Base-by-base conservation (phyloP, 2,329 filamentous ascomycete species). In the Nigrograna mackinnonii region DNA sequence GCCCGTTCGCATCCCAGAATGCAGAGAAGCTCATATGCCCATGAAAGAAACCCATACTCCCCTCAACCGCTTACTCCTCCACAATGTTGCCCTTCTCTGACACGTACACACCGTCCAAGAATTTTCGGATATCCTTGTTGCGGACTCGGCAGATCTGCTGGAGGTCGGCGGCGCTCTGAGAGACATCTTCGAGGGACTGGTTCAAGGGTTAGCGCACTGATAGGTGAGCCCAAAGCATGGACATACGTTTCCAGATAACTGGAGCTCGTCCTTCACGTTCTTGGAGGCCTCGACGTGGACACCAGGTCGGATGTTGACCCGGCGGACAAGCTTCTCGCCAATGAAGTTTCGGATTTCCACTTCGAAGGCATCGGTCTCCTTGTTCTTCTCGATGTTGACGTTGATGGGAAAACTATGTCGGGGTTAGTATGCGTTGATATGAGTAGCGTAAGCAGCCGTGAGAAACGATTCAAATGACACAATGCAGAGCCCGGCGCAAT, bases 51-150 rank as follows among this genome's bases (percentile, higher is more conserved):
- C 54, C 64, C 60, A 45, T 59, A 64, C 55, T 58, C 60, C 61
- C 47, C 41, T 46, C 43, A 51, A 52, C 57, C 55, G 49, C 50
- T 55, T 61, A 67, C 58, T 81, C 85, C 70, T 90, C 87, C 63
- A 83, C 80, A 69, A 99, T 86, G 86, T 97, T 96, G 78, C 88
- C 87, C 82, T 90, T 88, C 88, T 99, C 94, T 73, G 91, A 96
- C 71, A 99, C 94, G 83, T 99, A 99, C 77, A 99, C 84, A 86
- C 94, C 94, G 81, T 99, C 95, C 84, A 99, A 86, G 88, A 99
- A 99, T 89, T 95, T 67, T 52, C 95, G 91, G 83, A 99, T 99
- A 96, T 99, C 94, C 91, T 99, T 99, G 89, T 99, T 99, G 77
- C 91, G 86, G 78, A 99, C 94, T 79, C 85, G 85, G 91, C 94